Evolutionary conservation across 106 monocot genomes (phyloP).

Genomic region (Dioscorea alata): DNA sequence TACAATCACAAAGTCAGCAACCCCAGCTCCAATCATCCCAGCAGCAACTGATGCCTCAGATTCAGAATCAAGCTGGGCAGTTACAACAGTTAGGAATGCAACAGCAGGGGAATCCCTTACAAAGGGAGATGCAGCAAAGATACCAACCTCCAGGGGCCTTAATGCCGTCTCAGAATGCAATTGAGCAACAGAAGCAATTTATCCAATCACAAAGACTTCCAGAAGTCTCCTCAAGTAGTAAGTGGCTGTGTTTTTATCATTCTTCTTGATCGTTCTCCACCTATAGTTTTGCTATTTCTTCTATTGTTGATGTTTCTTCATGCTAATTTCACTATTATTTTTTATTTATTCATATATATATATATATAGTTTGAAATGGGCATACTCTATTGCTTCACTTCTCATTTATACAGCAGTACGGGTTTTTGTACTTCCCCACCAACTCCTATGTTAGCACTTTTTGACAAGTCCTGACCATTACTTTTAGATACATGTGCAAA

Average conservation of each 20-base stretch:
- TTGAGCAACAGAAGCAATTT: slow-evolving; percentile 59
- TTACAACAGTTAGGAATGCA: slow-evolving; percentile 54
- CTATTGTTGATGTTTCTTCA: neutral
- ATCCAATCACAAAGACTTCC: slow-evolving; percentile 44
- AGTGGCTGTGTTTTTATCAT: slow-evolving; percentile 9
- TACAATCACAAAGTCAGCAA: slow-evolving; percentile 56
- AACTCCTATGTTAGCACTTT: no score
- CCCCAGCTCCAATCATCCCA: slow-evolving; percentile 46
- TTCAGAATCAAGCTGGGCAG: slow-evolving; percentile 54
- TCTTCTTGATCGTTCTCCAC: neutral
- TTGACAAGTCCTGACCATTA: no score
- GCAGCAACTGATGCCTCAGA: slow-evolving; percentile 51
- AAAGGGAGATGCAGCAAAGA: slow-evolving; percentile 60
- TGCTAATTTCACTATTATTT: neutral
- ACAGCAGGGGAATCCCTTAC: slow-evolving; percentile 41
- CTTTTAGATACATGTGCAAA: no score
- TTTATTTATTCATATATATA: neutral
- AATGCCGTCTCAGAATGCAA: slow-evolving; percentile 56
- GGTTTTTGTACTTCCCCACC: no score
- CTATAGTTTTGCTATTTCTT: neutral
- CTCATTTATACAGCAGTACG: no score
- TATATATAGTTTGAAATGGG: neutral
- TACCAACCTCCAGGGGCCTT: slow-evolving; percentile 41
- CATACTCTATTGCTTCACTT: neutral
- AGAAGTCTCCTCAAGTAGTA: slow-evolving; percentile 64